A percentile compares a stretch with the other conserved stretches of the same genome.
phyloP scores from a whole-genome alignment of 164 flowering plant species.

The Sedum album region DNA sequence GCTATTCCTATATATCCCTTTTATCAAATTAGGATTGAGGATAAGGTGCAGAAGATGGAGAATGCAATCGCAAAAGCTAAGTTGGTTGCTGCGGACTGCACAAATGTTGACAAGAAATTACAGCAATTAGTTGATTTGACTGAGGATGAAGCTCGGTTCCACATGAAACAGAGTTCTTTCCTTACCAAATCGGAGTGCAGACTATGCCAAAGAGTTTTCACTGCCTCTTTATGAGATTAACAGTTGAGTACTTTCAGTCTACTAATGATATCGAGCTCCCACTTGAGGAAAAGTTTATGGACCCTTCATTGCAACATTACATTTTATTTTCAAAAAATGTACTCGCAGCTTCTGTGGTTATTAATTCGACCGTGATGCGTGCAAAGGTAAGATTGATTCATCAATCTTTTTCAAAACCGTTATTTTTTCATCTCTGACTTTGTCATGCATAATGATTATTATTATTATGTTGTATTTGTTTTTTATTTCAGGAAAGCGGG shows the following conservation, averaged over 20 bases:
- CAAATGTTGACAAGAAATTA: constrained; percentile 87
- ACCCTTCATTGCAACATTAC: constrained; percentile 57
- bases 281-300: constrained; percentile 26
- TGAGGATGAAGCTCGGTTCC: constrained; percentile 89
- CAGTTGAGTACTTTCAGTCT: constrained; percentile 74
- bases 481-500: constrained; percentile 58
- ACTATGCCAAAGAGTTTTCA: constrained; percentile 93
- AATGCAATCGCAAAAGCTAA: constrained; percentile 60
- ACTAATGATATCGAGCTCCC: constrained; percentile 29
- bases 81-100: constrained; percentile 52
- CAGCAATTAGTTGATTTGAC: constrained; percentile 80
- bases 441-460: neutral
- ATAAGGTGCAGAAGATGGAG: constrained; percentile 53
- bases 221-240: constrained; percentile 84
- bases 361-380: constrained; percentile 80
- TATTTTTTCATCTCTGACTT: neutral
- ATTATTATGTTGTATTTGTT: constrained; percentile 2
- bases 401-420: neutral
- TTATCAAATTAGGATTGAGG: constrained; percentile 37
- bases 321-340: constrained; percentile 76
- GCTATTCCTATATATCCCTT: neutral
- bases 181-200: constrained; percentile 84
- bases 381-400: constrained; percentile 41
- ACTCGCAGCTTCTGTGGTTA: constrained; percentile 78
- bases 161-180: constrained; percentile 94